Evolutionary conservation across 2,329 filamentous ascomycete species (phyloP).

Genomic region (Stenocarpella maydis): DNA sequence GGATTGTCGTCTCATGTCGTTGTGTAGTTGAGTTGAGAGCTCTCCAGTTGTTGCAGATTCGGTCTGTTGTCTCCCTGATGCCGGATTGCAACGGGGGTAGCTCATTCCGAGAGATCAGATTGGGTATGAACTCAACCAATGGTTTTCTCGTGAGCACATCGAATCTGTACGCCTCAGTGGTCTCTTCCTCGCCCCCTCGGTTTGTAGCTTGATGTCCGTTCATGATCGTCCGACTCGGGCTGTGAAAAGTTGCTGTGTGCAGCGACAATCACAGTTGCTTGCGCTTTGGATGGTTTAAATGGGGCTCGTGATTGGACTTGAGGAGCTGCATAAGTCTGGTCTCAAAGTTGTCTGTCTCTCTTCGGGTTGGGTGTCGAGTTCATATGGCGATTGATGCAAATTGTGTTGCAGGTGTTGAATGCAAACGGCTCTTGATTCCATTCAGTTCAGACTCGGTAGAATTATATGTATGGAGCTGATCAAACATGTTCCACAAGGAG

Average conservation of each 20-base stretch:
- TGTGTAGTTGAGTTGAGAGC: neutral
- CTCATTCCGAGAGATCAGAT: neutral
- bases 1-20: neutral
- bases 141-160: neutral
- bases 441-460: no score
- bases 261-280: neutral
- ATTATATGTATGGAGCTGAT: no score
- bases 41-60: neutral
- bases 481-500: no score
- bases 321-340: neutral
- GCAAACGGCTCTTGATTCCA: neutral
- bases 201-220: neutral
- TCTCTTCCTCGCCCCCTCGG: neutral
- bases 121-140: neutral
- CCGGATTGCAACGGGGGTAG: neutral
- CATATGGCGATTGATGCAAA: neutral
- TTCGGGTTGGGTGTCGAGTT: neutral
- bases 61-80: neutral
- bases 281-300: neutral
- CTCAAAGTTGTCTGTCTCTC: neutral
- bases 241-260: neutral
- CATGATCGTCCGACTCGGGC: neutral
- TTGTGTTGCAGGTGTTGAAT: neutral
- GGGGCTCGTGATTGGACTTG: neutral
- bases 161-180: neutral